These are phyloP conservation scores for Saccharum spontaneum DNA, from an alignment of 176 grass and related monocot species.

Conservation along the genomic window DNA sequence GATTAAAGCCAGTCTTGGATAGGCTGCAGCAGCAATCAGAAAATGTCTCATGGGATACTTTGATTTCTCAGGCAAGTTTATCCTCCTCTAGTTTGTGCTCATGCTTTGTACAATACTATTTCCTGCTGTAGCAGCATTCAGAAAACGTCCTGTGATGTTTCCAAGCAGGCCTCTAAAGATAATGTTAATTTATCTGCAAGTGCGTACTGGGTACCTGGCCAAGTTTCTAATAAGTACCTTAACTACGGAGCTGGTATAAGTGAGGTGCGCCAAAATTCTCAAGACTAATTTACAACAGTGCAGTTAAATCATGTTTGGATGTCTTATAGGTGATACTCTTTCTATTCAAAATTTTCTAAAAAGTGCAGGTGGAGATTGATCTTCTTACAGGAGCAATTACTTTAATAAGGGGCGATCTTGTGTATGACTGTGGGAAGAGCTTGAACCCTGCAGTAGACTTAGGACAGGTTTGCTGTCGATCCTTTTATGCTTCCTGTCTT, in stretches of 20 bases:
- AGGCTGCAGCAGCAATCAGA: constrained; percentile 35
- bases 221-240: constrained; percentile 44
- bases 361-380: constrained; percentile 67
- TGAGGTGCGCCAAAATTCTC: constrained; percentile 34
- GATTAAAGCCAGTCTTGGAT: constrained; percentile 62
- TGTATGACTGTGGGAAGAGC: constrained; percentile 76
- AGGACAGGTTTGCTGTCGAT: constrained; percentile 51
- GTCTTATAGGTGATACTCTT: neutral
- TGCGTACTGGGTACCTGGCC: constrained; percentile 52
- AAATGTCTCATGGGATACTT: too few relatives aligned
- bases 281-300: neutral
- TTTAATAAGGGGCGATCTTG: constrained; percentile 50
- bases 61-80: too few relatives aligned
- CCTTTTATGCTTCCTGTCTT: neutral
- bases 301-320: neutral
- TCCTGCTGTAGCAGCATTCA: too few relatives aligned
- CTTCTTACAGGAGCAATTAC: constrained; percentile 64
- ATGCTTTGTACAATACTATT: too few relatives aligned
- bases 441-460: constrained; percentile 79
- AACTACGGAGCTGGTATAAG: constrained; percentile 72
- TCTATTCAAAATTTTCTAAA: neutral
- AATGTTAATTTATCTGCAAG: constrained; percentile 67
- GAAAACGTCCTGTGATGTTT: neutral
- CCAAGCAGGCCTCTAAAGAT: constrained; percentile 41
- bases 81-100: too few relatives aligned